phyloP scores from a whole-genome alignment of 768 basidiomycete genomes.

The Kockovaella imperatae region DNA sequence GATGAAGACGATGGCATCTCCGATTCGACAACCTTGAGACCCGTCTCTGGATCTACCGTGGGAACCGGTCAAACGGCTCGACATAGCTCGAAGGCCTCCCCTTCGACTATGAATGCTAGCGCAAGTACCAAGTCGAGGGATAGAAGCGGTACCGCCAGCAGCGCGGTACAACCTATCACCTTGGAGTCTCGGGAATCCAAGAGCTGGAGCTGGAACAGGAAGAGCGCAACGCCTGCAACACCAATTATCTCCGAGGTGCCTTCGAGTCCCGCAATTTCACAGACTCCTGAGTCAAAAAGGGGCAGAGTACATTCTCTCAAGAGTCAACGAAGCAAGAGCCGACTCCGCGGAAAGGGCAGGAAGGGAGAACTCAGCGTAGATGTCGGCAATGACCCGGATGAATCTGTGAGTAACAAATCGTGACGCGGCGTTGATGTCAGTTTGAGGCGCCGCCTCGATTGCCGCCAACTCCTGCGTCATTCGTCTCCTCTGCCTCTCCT shows the following conservation, averaged over 20 bases:
- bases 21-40: neutral
- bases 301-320: constrained; percentile 14
- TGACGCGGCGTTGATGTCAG: neutral
- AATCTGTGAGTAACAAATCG: constrained; percentile 14
- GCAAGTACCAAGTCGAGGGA: constrained; percentile 9
- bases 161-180: neutral
- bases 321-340: constrained; percentile 25
- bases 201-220: constrained; percentile 3
- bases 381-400: constrained; percentile 13
- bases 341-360: constrained; percentile 26
- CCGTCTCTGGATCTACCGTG: neutral
- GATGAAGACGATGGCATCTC: constrained; percentile 27
- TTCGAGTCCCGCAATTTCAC: neutral
- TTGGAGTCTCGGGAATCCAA: neutral
- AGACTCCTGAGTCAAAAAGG: no score
- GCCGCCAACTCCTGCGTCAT: constrained; percentile 27
- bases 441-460: constrained; percentile 23
- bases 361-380: constrained; percentile 26
- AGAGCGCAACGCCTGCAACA: neutral
- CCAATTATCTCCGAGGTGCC: neutral
- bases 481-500: constrained; percentile 16
- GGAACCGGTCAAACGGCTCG: neutral
- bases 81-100: constrained; percentile 1
- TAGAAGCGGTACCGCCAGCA: constrained; percentile 15
- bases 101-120: constrained; percentile 6